phyloP scores from a whole-genome alignment of 768 basidiomycete genomes.

The Pleurotus citrinopileatus region DNA sequence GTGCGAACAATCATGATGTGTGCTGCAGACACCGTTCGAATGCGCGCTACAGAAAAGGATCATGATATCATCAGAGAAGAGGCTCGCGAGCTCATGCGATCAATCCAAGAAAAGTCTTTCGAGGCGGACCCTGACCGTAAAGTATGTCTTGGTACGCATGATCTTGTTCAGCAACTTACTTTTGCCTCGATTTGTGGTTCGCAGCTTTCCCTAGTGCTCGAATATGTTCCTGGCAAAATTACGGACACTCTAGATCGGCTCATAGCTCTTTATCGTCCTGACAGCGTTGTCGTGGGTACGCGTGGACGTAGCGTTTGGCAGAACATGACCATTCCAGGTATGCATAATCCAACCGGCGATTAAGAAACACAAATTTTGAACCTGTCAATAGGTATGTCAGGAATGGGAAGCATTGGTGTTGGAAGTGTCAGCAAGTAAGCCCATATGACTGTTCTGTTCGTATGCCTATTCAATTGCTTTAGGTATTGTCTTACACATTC shows the following conservation, averaged over 20 bases:
- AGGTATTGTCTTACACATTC: slow-evolving; percentile 88
- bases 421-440: slow-evolving; percentile 50
- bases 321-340: slow-evolving; percentile 27
- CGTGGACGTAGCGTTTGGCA: slow-evolving; percentile 57
- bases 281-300: slow-evolving; percentile 91
- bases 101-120: slow-evolving; percentile 76
- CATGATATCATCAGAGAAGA: slow-evolving; percentile 80
- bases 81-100: slow-evolving; percentile 76
- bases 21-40: neutral
- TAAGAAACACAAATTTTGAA: slow-evolving; percentile 9
- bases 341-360: neutral
- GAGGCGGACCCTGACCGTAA: slow-evolving; percentile 78
- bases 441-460: too few relatives aligned
- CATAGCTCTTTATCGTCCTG: slow-evolving; percentile 88
- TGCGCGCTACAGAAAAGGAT: slow-evolving; percentile 54
- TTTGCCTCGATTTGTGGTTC: neutral
- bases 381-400: slow-evolving; percentile 20
- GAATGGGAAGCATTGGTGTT: slow-evolving; percentile 34
- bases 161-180: neutral
- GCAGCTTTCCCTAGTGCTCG: slow-evolving; percentile 86
- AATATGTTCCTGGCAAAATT: slow-evolving; percentile 90
- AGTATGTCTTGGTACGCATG: slow-evolving; percentile 31
- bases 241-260: slow-evolving; percentile 89
- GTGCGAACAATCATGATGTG: slow-evolving; percentile 35
- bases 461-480: too few relatives aligned